Evolutionary conservation across 2,329 filamentous ascomycete genomes (phyloP).

Genomic region (Colletotrichum sidae): DNA sequence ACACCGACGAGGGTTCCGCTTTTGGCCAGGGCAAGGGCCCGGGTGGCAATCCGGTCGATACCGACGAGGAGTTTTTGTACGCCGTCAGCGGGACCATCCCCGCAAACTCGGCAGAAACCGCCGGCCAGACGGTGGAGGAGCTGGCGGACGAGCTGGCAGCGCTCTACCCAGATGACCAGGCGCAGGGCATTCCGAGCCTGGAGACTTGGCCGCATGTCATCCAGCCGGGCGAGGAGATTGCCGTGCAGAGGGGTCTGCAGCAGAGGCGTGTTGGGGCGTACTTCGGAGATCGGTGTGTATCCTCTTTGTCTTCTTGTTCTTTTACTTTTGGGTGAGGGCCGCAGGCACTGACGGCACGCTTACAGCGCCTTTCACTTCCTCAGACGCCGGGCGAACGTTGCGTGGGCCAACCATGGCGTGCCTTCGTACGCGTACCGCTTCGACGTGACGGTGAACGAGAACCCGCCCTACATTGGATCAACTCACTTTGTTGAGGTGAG

Average conservation of each 20-base stretch:
- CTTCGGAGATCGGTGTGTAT: slow-evolving; percentile 40
- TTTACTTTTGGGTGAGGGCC: not conserved
- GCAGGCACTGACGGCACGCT: not conserved
- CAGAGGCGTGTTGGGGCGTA: slow-evolving; percentile 45
- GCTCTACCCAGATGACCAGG: slow-evolving; percentile 48
- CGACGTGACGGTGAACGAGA: slow-evolving; percentile 45
- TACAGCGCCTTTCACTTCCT: slow-evolving; percentile 43
- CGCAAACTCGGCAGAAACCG: slow-evolving; percentile 24
- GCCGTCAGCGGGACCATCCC: slow-evolving; percentile 35
- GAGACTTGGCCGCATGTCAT: slow-evolving; percentile 47
- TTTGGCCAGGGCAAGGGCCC: slow-evolving; percentile 40
- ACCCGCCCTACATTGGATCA: slow-evolving; percentile 40
- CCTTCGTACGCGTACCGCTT: slow-evolving; percentile 48
- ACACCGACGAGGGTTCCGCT: slow-evolving; percentile 46
- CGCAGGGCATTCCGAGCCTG: slow-evolving; percentile 48
- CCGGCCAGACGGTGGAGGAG: slow-evolving; percentile 41
- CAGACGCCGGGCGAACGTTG: slow-evolving; percentile 43
- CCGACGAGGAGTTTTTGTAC: slow-evolving; percentile 44
- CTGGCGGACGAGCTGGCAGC: slow-evolving; percentile 41
- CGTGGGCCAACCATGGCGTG: slow-evolving; percentile 43
- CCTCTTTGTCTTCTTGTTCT: slow-evolving; percentile 5
- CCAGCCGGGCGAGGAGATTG: slow-evolving; percentile 41
- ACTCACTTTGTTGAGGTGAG: slow-evolving; percentile 54
- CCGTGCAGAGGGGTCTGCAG: slow-evolving; percentile 43
- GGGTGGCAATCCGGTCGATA: slow-evolving; percentile 40